Conservation (phyloP, 176 grass and related monocot genomes). For the Saccharum officinarum region DNA sequence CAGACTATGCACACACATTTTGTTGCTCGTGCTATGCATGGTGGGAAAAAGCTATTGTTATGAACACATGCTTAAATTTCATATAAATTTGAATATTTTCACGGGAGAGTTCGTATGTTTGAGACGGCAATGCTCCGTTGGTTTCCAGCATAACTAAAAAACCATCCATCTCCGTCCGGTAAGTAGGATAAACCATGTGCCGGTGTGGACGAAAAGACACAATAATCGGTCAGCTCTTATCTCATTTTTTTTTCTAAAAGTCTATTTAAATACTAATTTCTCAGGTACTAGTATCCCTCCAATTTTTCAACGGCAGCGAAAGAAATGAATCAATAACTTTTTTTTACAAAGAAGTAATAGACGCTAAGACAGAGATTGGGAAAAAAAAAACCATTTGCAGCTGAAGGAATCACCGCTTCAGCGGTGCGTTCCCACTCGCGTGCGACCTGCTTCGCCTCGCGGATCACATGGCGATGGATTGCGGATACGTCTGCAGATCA, state of each 20-base stretch:
- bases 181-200: neutral
- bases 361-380: neutral
- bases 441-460: neutral
- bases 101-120: neutral
- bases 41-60: no score
- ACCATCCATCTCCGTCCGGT: neutral
- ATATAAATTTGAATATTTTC: neutral
- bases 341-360: neutral
- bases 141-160: neutral
- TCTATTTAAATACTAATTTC: neutral
- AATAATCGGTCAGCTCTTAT: neutral
- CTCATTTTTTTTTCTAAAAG: neutral
- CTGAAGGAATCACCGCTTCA: neutral
- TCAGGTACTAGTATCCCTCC: neutral
- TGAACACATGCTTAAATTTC: no score
- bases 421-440: neutral
- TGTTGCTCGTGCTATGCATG: neutral
- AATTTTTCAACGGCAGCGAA: no score
- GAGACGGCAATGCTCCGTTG: neutral
- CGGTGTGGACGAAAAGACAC: neutral
- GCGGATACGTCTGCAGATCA: neutral
- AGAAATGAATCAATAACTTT: constrained; percentile 6
- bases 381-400: neutral
- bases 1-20: neutral
- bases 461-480: neutral